Base-by-base conservation (phyloP, 2,329 filamentous ascomycete genomes). In the Colletotrichum paranaense region DNA sequence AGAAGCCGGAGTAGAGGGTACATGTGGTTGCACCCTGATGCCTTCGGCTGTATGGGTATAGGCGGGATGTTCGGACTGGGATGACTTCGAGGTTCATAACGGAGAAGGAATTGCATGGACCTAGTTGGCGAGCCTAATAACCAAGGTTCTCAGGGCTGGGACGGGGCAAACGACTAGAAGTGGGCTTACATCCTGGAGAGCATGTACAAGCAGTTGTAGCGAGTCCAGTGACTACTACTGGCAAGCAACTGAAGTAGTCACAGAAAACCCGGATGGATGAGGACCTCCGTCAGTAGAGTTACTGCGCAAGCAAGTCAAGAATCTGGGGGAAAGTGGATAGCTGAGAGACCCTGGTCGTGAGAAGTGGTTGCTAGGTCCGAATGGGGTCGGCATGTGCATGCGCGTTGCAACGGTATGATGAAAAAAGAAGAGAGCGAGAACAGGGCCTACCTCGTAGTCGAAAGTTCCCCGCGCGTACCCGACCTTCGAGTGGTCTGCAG, bases 371-470 rank as follows among this genome's bases (percentile, higher is more conserved):
- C 46, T 24, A 19, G 64, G 52, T 22, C 24, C 59, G 24, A 38
- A n/a, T 46, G 38, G 68, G 32, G 28, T 55, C 46, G n/a, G 30
- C 66, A 53, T 64, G 52, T n/a, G 53, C 30, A 56, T 24, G 38
- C 38, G 22, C 56, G 53, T 12, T 62, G 71, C 60, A 71, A 73
- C 67, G 56, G 65, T 71, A 57, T 71, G 67, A 66, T 66, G 67
- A 57, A 62, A 71, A 66, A 68, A 62, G 42, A 46, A 38, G 49
- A 46, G 19, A 65, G 53, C 14, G 28, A 62, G 60, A 58, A 59
- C 66, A 42, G 30, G 35, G 52, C 49, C 38, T 28, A 24, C 26
- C 35, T 68, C 11, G 59, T 35, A 46, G 28, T 42, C 16, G 38
- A 42, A 42, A 42, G 16, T 53, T 46, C 58, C 65, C 69, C 58